Evolutionary conservation across 1,139 yeast genomes (phyloP), one percentile per base, ranked within the genome.

Genomic region (Hyphopichia fennica): DNA sequence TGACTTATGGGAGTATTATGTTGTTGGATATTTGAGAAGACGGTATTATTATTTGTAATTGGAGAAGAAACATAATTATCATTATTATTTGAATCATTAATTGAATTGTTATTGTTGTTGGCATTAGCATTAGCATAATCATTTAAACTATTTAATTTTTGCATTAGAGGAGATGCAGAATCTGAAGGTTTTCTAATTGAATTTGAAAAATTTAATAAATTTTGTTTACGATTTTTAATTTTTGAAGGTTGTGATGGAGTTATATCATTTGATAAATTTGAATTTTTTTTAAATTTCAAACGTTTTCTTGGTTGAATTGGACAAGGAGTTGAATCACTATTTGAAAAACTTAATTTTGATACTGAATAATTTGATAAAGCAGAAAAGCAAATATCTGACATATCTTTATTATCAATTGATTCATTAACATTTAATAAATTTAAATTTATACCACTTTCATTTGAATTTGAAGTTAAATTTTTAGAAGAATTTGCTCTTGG

Each of bases 311-410:
- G 68, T 25, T 61, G 62, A 6, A 51, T 46, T 6, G 71, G 71
- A 47, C 71, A 65, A 5, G 71, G 71, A 1, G 71, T 65, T 1
- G 69, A 60, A 45, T 65, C 70, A 29, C 63, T 58, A 29, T 51
- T 59, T 18, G 63, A 50, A 36, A 60, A 63, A 40, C 66, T 62
- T 17, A 62, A 37, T 39, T 63, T 62, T 36, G 56, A 46, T 23
- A 50, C 49, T n/a, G 53, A 46, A 17, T 34, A 34, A 5, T 46
- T 37, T 16, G 44, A 41, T 27, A 43, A 45, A 25, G 38, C 40
- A 11, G 38, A 35, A 31, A 13, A 37, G 10, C 35, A 37, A 18
- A 38, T 34, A 33, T 34, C 36, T 10, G 48, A 41, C 45, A 41
- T 44, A 16, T 37, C 29, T 16, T 36, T 41, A 25, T 25, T 10